Conservation (phyloP, 2,329 filamentous ascomycete species). For the Hypoxylon sp. region DNA sequence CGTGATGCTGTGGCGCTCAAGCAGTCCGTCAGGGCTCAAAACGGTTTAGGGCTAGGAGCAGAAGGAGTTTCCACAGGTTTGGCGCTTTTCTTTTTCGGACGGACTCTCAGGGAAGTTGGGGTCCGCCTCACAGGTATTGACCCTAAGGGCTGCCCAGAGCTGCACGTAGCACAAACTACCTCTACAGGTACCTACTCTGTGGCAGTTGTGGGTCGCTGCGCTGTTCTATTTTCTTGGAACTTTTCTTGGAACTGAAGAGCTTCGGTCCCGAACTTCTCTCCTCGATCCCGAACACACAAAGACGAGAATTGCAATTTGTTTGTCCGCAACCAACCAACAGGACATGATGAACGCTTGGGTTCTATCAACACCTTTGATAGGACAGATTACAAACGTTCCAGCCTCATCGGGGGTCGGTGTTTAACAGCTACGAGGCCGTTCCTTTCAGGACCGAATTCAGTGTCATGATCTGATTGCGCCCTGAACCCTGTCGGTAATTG, state of each 20-base stretch:
- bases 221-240: not conserved
- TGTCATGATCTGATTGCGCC: slow-evolving; percentile 18
- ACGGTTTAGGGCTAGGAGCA: not conserved
- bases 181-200: not conserved
- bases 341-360: not conserved
- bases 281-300: slow-evolving; percentile 33
- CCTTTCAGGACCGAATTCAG: slow-evolving; percentile 6
- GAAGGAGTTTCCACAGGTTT: not conserved
- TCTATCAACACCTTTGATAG: slow-evolving; percentile 10
- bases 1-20: slow-evolving; percentile 19
- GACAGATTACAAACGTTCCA: slow-evolving; percentile 6
- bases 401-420: slow-evolving; percentile 36
- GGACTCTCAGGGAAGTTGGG: slow-evolving; percentile 18
- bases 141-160: too few species aligned
- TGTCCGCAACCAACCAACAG: slow-evolving; percentile 17
- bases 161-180: too few species aligned
- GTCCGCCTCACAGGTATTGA: not conserved
- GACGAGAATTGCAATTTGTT: slow-evolving; percentile 25
- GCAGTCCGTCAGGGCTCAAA: not conserved
- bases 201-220: too few species aligned
- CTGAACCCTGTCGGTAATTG: slow-evolving; percentile 31
- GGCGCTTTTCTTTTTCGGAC: slow-evolving; percentile 8
- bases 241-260: not conserved
- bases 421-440: slow-evolving; percentile 16
- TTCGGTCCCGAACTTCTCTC: not conserved